A percentile compares a stretch with the other conserved stretches of the same genome.
These are phyloP conservation scores for Aristolochia californica DNA, from an alignment of 164 flowering plant genomes.

Conservation along the genomic window DNA sequence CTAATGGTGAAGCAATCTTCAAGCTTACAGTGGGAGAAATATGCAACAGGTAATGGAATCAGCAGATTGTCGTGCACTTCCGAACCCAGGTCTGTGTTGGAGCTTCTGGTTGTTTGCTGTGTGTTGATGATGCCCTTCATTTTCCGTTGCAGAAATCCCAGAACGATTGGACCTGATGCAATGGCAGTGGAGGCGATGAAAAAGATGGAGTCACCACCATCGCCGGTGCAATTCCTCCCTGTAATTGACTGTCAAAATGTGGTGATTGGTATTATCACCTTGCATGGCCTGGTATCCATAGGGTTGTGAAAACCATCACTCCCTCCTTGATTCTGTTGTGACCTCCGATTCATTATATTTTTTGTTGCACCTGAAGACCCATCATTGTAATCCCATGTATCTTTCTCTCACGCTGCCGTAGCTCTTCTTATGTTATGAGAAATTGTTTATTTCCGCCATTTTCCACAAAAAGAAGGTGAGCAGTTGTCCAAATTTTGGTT, in stretches of 20 bases:
- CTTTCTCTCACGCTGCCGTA: too few species aligned
- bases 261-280: slow-evolving; percentile 75
- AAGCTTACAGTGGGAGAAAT: slow-evolving; percentile 91
- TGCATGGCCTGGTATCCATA: slow-evolving; percentile 91
- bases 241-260: slow-evolving; percentile 46
- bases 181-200: slow-evolving; percentile 96
- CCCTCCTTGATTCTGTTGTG: neutral
- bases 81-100: too few species aligned
- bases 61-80: too few species aligned
- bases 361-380: too few species aligned
- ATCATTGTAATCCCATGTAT: too few species aligned
- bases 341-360: neutral
- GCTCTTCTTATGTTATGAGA: too few species aligned
- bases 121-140: slow-evolving; percentile 3
- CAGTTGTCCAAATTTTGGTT: too few species aligned
- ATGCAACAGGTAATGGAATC: slow-evolving; percentile 97
- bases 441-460: too few species aligned
- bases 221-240: slow-evolving; percentile 92
- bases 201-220: slow-evolving; percentile 95
- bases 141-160: slow-evolving; percentile 53
- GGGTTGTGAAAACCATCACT: slow-evolving; percentile 39
- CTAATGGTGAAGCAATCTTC: slow-evolving; percentile 85
- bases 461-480: too few species aligned
- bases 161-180: slow-evolving; percentile 70
- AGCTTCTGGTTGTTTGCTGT: too few species aligned